Conservation (phyloP, 139 green algal genomes). For the Volvox africanus region DNA sequence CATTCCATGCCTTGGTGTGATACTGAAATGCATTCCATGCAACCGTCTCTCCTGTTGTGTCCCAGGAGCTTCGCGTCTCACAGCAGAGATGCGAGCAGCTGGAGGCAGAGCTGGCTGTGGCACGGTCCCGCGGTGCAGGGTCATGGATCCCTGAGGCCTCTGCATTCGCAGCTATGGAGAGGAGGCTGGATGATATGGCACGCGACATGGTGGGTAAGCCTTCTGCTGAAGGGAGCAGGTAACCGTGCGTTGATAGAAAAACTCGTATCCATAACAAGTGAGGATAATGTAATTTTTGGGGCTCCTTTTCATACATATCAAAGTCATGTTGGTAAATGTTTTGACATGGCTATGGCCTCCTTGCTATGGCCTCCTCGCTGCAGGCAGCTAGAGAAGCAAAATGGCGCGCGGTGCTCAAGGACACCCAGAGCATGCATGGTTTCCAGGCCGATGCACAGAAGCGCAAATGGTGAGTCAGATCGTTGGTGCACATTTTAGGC, state of each 20-base stretch:
- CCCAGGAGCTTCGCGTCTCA: conserved; percentile 31
- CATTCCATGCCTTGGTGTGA: no score
- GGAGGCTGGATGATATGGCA: conserved; percentile 58
- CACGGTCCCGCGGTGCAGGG: conserved; percentile 3
- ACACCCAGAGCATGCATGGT: conserved; percentile 46
- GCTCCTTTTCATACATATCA: no score
- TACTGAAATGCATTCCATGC: no score
- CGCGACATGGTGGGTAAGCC: conserved; percentile 27
- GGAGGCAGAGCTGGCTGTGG: conserved; percentile 53
- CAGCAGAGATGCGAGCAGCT: conserved; percentile 44
- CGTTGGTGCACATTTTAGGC: background rate
- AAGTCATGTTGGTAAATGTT: no score
- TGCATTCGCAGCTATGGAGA: conserved; percentile 59
- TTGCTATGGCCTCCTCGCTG: background rate
- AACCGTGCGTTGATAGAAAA: no score
- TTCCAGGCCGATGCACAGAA: conserved; percentile 42
- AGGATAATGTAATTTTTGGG: no score
- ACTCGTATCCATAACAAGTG: no score
- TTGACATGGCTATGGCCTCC: no score
- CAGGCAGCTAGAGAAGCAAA: conserved; percentile 46
- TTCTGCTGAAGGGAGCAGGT: background rate
- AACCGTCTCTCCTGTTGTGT: no score
- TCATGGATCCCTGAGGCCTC: conserved; percentile 52
- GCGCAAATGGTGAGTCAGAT: conserved; percentile 26
- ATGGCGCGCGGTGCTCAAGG: conserved; percentile 57